Conservation (phyloP, 441 rosid genomes). For the Mallotus repandus region DNA sequence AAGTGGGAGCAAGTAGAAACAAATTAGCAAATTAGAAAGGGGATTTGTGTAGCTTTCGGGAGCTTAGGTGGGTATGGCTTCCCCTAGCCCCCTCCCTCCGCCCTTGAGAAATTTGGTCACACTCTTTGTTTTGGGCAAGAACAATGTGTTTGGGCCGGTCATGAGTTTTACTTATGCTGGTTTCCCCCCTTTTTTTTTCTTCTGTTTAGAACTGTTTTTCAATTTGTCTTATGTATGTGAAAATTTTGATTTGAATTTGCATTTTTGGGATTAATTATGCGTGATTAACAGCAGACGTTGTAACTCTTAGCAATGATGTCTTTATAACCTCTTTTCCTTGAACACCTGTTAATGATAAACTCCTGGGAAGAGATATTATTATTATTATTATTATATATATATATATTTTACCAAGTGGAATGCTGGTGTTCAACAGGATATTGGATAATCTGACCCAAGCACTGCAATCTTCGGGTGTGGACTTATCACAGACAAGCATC, state of each 20-base stretch:
- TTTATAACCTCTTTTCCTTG: not conserved
- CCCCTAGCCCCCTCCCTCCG: too few relatives aligned
- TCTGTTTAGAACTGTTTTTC: not conserved
- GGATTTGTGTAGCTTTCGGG: too few relatives aligned
- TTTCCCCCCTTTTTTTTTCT: too few relatives aligned
- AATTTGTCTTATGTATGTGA: not conserved
- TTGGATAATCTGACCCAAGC: slow-evolving; percentile 68
- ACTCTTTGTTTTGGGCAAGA: too few relatives aligned
- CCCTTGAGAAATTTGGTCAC: too few relatives aligned
- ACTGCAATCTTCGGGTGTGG: slow-evolving; percentile 79
- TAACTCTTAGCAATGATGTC: not conserved
- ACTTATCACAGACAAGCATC: slow-evolving; percentile 73
- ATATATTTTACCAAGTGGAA: slow-evolving; percentile 11
- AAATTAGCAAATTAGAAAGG: too few relatives aligned
- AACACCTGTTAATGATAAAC: not conserved
- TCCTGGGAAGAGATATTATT: not conserved
- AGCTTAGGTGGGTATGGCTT: too few relatives aligned
- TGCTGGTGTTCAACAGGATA: slow-evolving; percentile 47
- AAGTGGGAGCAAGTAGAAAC: too few relatives aligned
- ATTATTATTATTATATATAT: too few relatives aligned
- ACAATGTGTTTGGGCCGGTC: too few relatives aligned
- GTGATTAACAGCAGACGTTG: too few relatives aligned
- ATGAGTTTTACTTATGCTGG: too few relatives aligned
- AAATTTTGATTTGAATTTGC: not conserved
- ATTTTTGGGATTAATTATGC: not conserved